Base-by-base conservation (phyloP, 495 filamentous ascomycete species). In the Lichina pygmaea region DNA sequence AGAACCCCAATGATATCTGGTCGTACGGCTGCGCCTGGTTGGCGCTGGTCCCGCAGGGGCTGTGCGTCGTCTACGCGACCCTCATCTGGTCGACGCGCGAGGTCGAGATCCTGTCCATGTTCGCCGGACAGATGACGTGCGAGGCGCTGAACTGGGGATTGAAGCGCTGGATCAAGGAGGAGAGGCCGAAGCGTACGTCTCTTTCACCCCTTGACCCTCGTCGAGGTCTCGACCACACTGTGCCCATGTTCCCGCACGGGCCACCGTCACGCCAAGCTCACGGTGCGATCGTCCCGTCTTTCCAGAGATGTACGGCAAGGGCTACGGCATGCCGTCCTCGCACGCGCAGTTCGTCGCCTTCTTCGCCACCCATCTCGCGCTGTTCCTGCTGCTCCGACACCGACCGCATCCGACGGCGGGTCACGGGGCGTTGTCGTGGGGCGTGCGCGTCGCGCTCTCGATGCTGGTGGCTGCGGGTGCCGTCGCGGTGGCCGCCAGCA, bases 261-360 rank as follows among this genome's bases (percentile, higher is more conserved):
- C 24, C 24, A 24, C 24, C 24, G 24, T 24, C 24, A 15, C 49
- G 31, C n/a, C 37, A 10, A 46, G 6, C 33, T 13, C 4, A 3
- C 24, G 24, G 24, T 8, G 12, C 38, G 17, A n/a, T 16, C 4
- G 12, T n/a, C 10, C 6, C 16, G 12, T 7, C 30, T 42, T n/a
- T 31, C 55, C 62, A 80, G 78, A 79, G 61, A 80, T 81, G 68
- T 69, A 75, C 48, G 79, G 79, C 36, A 93, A 93, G 58, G 89
- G 89, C 48, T 99, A 95, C 54, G 89, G 89, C 50, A 99, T 99
- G 89, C 89, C 89, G n/a, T 85, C 78, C 41, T 93, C 84, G 30
- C 89, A 99, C 62, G 81, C 89, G 8, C 89, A 99, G 60, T 99
- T 93, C 57, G 77, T 81, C 42, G 65, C 75, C 8, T 99, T 81